Percentiles rank a stretch among this genome's conserved stretches.
These are phyloP conservation scores for Trichomonascaceae sp. DNA, from an alignment of 1,139 yeast species.

Conservation along the genomic window DNA sequence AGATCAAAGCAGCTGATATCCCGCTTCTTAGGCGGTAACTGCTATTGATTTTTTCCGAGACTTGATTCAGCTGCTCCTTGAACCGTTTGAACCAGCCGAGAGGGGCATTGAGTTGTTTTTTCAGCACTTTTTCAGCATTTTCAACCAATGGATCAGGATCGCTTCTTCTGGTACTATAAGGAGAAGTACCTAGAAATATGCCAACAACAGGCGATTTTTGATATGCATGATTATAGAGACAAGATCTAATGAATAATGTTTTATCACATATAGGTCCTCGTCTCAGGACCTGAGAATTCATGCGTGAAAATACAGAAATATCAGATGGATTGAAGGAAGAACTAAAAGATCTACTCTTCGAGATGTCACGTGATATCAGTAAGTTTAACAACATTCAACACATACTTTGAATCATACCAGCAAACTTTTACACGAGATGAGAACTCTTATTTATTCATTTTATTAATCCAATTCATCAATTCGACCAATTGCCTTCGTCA, in stretches of 20 bases:
- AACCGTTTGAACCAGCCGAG: slow-evolving; percentile 4
- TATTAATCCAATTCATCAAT: neutral
- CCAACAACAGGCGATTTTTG: neutral
- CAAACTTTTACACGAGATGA: neutral
- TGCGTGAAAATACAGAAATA: neutral
- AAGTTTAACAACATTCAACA: neutral
- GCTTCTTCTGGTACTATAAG: neutral
- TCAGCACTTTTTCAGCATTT: slow-evolving; percentile 3
- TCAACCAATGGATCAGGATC: slow-evolving; percentile 10
- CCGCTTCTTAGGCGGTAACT: slow-evolving; percentile 6
- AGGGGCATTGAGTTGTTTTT: slow-evolving; percentile 3
- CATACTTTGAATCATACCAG: neutral
- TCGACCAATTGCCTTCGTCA: neutral
- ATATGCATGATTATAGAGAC: neutral
- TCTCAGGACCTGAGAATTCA: neutral
- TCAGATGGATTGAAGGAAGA: neutral
- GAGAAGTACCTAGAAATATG: neutral
- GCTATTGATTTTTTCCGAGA: slow-evolving; percentile 1
- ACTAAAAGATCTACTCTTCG: neutral
- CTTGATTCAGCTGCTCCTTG: slow-evolving; percentile 1
- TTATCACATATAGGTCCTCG: neutral
- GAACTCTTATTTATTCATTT: too few species aligned
- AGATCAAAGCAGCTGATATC: slow-evolving; percentile 15
- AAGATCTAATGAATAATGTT: neutral
- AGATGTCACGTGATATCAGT: neutral